Evolutionary conservation across 2,329 filamentous ascomycete species (phyloP), one percentile per base, ranked within the genome.

Genomic region (Talaromyces sp.): DNA sequence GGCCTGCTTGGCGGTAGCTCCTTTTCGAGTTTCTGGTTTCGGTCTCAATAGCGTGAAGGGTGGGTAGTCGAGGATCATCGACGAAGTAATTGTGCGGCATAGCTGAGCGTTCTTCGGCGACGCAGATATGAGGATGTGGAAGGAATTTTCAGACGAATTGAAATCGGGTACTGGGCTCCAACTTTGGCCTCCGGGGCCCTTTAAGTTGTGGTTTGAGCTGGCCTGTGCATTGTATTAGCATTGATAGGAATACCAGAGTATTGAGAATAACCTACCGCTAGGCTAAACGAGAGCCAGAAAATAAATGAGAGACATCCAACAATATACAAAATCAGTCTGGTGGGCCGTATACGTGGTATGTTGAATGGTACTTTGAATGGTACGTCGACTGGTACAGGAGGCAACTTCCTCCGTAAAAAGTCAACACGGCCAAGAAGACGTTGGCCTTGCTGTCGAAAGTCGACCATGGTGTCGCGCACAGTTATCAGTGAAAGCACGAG

Each of bases 21-120:
- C 70, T 53, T 70, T 74, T 27, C 31, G 53, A 7, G 45, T 22
- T n/a, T 68, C 70, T 66, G 72, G 74, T 54, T 70, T 70, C 27
- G 83, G 83, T 56, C 81, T 81, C 67, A 87, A 76, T 34, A 86
- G 71, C 1, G 83, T 86, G 6, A 86, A 84, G 15, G 85, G 82
- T 10, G 86, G 86, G 63, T 87, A 88, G 66, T 84, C 81, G 45
- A 87, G 76, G n/a, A 87, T 79, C 74, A 86, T 85, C 1, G 84
- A 82, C 1, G 85, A 86, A 13, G 86, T 76, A 13, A 87, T 71
- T 1, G 84, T 83, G 69, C 84, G 85, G 77, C 86, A 88, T 47
- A 88, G 79, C n/a, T 81, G 79, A 19, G 79, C 69, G 40, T 81
- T 82, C 49, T 79, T 78, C n/a, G 77, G 76, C 43, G 78, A 77